Evolutionary conservation across 768 basidiomycete species (phyloP), one percentile per base, ranked within the genome.

Genomic region (Kockovaella imperatae): DNA sequence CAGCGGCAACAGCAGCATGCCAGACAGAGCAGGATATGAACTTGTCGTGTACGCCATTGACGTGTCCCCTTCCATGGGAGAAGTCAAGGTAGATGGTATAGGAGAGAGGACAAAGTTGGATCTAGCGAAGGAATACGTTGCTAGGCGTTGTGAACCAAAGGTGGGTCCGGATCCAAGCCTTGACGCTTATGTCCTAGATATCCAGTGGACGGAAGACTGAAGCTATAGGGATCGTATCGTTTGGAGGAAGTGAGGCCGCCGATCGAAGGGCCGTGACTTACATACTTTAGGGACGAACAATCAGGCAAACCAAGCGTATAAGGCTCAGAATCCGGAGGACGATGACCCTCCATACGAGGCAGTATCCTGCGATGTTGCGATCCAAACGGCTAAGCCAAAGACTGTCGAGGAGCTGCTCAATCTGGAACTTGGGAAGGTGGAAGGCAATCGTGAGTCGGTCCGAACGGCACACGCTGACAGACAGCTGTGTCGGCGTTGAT

Each of bases 191-290:
- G n/a, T 8, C 2, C 2, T 48, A 97, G 91, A 89, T 96, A 56
- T 89, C 82, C 64, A 81, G 85, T 56, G 86, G 83, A 13, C 77
- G 91, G 34, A 95, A 93, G 75, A 96, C 91, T 8, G 91, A 93
- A 64, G 82, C 87, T 64, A 87, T 88, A 65, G 87, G 88, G n/a
- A 79, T 96, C 24, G 77, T 95, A 39, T 72, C 83, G 2, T 89
- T 88, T 61, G 91, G 87, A n/a, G 81, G 87, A 69, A 79, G 88
- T 79, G 32, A 47, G 67, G 56, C 24, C 42, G 59, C 25, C 25
- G 5, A 14, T 34, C 38, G 1, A n/a, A 28, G 17, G 25, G 26
- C 11, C 14, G 25, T 17, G 40, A 21, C 1, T n/a, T 20, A 6
- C 26, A 14, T n/a, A 32, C 11, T 15, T 13, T 35, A 11, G 18